Conservation (phyloP, 305 asterid genomes). For the Solanum hybrid region DNA sequence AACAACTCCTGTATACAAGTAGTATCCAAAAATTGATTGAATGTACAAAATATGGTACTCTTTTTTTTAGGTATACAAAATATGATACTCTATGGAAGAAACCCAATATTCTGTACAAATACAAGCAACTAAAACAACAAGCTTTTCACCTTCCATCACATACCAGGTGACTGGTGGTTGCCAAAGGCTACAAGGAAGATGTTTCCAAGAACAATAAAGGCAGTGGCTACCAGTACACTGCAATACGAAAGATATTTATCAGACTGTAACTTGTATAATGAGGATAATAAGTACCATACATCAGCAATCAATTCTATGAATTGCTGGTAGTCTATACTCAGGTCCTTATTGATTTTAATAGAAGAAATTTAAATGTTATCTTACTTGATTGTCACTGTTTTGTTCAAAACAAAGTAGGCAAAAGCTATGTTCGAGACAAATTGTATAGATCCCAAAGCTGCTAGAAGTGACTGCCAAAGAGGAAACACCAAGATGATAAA, state of each 20-base stretch:
- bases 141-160: slow-evolving; percentile 13
- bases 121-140: slow-evolving; percentile 9
- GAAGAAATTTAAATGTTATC: slow-evolving; percentile 18
- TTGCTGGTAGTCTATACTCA: not conserved
- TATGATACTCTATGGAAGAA: not conserved
- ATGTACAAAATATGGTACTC: not conserved
- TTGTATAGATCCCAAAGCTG: slow-evolving; percentile 94
- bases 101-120: not conserved
- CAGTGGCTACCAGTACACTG: slow-evolving; percentile 87
- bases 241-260: slow-evolving; percentile 14
- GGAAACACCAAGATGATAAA: slow-evolving; percentile 5
- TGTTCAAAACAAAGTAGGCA: slow-evolving; percentile 75
- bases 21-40: not conserved
- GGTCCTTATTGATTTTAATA: not conserved
- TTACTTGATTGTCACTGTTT: slow-evolving; percentile 78
- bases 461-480: slow-evolving; percentile 79
- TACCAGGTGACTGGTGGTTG: slow-evolving; percentile 98
- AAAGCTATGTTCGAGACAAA: slow-evolving; percentile 90
- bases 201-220: slow-evolving; percentile 93
- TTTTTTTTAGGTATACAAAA: not conserved
- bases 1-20: not conserved
- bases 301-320: not conserved
- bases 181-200: slow-evolving; percentile 96
- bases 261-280: slow-evolving; percentile 1
- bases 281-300: not conserved